Conservation (phyloP, 345 rosid genomes). For the thale cress (Arabidopsis thaliana) region TAIR10.1 NC_003074.8:22886001-22886500, state of each 20-base stretch:
- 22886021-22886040: neutral
- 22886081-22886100: neutral
- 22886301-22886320: neutral
- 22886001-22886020: neutral
- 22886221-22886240: neutral
- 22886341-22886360: neutral
- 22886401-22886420: neutral
- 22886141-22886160: conserved; percentile 16
- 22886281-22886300: no score
- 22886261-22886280: no score
- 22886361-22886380: no score
- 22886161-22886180: neutral
- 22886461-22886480: neutral
- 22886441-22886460: neutral
- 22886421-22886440: neutral
- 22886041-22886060: neutral
- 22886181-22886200: neutral
- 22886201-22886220: neutral
- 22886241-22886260: no score
- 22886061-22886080: neutral
- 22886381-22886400: no score
- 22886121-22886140: conserved; percentile 14
- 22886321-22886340: neutral
- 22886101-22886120: neutral
- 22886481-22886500: neutral